phyloP scores from a whole-genome alignment of 148 eudicot genomes.

The Gaultheria prostrata region DNA sequence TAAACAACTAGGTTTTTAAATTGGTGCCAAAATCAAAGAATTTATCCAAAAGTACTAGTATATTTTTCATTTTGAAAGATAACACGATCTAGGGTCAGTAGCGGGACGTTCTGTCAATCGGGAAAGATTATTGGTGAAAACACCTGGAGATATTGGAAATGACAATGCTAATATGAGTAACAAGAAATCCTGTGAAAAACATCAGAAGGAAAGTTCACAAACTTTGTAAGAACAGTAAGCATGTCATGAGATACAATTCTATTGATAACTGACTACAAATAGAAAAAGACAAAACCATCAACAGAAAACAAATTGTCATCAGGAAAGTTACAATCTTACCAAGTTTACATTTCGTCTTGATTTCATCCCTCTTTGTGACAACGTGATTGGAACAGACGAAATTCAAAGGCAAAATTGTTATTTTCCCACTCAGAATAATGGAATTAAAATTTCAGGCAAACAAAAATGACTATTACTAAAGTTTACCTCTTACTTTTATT shows the following conservation, averaged over 20 bases:
- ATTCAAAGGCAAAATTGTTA: too few species aligned
- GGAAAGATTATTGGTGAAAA: not conserved
- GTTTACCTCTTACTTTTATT: too few species aligned
- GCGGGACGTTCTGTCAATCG: not conserved
- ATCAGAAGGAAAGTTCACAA: not conserved
- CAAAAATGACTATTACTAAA: too few species aligned
- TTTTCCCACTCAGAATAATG: too few species aligned
- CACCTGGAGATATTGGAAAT: not conserved
- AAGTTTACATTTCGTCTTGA: too few species aligned
- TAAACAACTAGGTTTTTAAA: too few species aligned
- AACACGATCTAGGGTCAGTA: not conserved
- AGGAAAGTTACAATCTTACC: conserved; percentile 37
- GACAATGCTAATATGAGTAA: not conserved
- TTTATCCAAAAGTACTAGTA: too few species aligned
- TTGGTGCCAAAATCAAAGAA: too few species aligned
- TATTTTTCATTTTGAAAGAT: not conserved
- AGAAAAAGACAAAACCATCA: not conserved
- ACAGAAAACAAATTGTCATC: too few species aligned
- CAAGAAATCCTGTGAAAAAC: not conserved
- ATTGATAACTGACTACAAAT: not conserved
- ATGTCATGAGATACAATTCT: not conserved
- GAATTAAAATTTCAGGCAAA: too few species aligned
- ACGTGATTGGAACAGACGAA: too few species aligned
- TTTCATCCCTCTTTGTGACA: too few species aligned
- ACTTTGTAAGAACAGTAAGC: not conserved